Conservation (phyloP, 2,329 filamentous ascomycete genomes). For the Septoria petroselini region DNA sequence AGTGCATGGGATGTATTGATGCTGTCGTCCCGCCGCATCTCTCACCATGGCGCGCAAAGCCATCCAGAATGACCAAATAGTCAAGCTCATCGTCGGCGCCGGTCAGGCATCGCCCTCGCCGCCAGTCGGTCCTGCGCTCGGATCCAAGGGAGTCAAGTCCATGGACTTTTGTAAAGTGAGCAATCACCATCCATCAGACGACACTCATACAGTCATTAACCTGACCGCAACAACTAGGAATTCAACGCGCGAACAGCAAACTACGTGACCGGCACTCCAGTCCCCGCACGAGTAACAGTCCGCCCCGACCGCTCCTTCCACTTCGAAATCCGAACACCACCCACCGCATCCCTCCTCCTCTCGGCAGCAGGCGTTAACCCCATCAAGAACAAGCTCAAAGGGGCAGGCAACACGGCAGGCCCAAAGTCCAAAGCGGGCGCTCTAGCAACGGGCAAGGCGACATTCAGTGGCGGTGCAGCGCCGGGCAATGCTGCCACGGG, state of each 20-base stretch:
- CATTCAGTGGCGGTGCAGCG: conserved; percentile 24
- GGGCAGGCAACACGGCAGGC: conserved; percentile 57
- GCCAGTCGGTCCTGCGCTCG: conserved; percentile 91
- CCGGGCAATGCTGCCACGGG: conserved; percentile 66
- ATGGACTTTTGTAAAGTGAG: conserved; percentile 99
- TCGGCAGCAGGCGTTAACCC: conserved; percentile 73
- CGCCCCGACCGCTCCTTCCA: conserved; percentile 88
- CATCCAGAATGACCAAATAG: conserved; percentile 65
- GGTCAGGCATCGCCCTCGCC: conserved; percentile 93
- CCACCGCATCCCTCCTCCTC: conserved; percentile 86
- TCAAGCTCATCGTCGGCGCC: conserved; percentile 96
- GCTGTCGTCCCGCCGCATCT: not conserved
- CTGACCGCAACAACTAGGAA: conserved; percentile 19
- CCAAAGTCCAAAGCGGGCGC: conserved; percentile 42
- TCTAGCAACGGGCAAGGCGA: conserved; percentile 40
- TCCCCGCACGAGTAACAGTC: conserved; percentile 86
- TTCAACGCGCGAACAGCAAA: conserved; percentile 61
- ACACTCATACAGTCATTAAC: not conserved
- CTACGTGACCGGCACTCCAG: conserved; percentile 76
- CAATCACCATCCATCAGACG: not conserved
- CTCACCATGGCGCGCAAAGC: conserved; percentile 57
- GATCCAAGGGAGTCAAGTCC: conserved; percentile 96
- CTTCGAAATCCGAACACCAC: conserved; percentile 86
- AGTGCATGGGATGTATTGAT: not conserved
- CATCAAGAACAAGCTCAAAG: conserved; percentile 72